phyloP scores from a whole-genome alignment of 768 basidiomycete genomes.

The Boletales sp. region DNA sequence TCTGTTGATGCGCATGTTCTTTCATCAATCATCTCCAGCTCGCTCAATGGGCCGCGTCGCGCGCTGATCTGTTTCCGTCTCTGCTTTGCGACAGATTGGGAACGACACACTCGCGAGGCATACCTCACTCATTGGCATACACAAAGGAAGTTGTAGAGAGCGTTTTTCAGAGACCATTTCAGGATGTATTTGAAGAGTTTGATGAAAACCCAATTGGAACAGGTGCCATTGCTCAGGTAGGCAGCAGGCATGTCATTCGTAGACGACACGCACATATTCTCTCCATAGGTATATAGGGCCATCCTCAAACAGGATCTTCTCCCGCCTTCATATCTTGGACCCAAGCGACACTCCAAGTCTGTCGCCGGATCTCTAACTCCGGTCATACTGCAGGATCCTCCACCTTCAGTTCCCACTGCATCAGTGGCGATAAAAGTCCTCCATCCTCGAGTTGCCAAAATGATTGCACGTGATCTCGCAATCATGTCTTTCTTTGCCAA shows the following conservation, averaged over 20 bases:
- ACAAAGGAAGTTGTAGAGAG: conserved; percentile 78
- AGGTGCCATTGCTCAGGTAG: conserved; percentile 90
- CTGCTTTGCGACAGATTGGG: conserved; percentile 82
- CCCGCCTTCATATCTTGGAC: conserved; percentile 78
- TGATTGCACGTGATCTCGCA: conserved; percentile 82
- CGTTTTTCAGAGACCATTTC: conserved; percentile 80
- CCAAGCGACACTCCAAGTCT: conserved; percentile 56
- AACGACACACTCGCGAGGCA: conserved; percentile 83
- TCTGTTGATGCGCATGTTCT: conserved; percentile 4
- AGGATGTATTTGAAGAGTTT: conserved; percentile 90
- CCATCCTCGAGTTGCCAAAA: conserved; percentile 81
- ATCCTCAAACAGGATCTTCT: conserved; percentile 80
- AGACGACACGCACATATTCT: neutral
- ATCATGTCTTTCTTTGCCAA: conserved; percentile 95
- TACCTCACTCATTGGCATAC: conserved; percentile 73
- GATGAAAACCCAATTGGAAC: conserved; percentile 87
- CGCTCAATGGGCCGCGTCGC: conserved; percentile 97
- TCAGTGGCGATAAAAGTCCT: conserved; percentile 95
- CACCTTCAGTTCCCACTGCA: conserved; percentile 73
- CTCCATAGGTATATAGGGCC: conserved; percentile 77
- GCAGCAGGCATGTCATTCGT: conserved; percentile 18
- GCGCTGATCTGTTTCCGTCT: conserved; percentile 89
- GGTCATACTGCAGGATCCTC: conserved; percentile 46
- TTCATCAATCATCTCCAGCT: conserved; percentile 46
- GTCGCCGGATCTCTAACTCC: conserved; percentile 51